Evolutionary conservation across 1,284 basidiomycete species (phyloP).

Genomic region (Trichosporon ovoides): DNA sequence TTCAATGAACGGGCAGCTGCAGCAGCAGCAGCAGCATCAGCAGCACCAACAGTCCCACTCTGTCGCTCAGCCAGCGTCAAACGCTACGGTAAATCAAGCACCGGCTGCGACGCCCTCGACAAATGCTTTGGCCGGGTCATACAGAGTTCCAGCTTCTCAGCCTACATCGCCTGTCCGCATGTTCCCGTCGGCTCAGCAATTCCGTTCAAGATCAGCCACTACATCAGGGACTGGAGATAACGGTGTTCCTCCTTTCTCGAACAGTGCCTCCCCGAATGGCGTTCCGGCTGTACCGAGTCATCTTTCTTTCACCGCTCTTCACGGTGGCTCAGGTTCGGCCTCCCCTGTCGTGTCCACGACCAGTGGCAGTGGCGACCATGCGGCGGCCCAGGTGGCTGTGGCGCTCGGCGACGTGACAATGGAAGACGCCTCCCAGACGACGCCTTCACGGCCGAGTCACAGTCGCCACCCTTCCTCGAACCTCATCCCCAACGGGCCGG

Average conservation of each 20-base stretch:
- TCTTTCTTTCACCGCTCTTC: conserved; percentile 32
- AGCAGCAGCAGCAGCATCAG: conserved; percentile 1
- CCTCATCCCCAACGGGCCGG: background rate
- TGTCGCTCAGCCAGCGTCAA: conserved; percentile 7
- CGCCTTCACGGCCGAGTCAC: conserved; percentile 1
- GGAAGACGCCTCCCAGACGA: conserved; percentile 34
- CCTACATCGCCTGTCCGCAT: conserved; percentile 39
- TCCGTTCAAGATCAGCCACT: conserved; percentile 5
- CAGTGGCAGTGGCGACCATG: background rate
- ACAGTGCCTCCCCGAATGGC: conserved; percentile 9
- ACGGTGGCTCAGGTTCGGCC: conserved; percentile 1
- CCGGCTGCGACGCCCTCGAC: conserved; percentile 8
- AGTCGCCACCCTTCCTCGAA: conserved; percentile 13
- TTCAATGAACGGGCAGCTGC: background rate
- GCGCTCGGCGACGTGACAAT: conserved; percentile 25
- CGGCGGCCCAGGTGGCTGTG: background rate
- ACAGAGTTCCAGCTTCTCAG: conserved; percentile 40
- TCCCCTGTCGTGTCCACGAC: background rate
- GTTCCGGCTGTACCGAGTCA: conserved; percentile 33
- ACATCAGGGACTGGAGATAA: background rate
- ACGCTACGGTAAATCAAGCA: conserved; percentile 7
- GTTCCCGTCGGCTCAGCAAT: conserved; percentile 27
- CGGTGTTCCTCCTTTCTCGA: background rate
- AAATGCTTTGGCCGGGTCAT: conserved; percentile 14
- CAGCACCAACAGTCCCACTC: background rate